These are phyloP conservation scores for Tolypocladium endophyticum DNA, from an alignment of 2,329 filamentous ascomycete genomes.

Conservation along the genomic window DNA sequence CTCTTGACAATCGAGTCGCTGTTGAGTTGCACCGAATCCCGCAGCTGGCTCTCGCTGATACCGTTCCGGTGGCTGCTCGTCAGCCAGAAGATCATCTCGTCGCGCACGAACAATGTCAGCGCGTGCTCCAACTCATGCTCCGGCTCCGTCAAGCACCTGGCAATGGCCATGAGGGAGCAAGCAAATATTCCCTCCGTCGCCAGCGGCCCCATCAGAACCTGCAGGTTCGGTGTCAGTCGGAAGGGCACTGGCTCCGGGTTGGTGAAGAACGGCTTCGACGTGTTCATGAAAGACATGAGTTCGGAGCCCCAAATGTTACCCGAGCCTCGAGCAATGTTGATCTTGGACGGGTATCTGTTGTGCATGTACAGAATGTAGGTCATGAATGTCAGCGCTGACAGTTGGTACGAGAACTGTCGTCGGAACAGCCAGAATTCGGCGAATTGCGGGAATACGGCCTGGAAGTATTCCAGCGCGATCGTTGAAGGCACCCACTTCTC, in stretches of 20 bases:
- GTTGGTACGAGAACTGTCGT: conserved; percentile 90
- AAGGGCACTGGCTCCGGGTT: conserved; percentile 95
- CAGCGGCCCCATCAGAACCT: conserved; percentile 90
- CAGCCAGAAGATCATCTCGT: conserved; percentile 98
- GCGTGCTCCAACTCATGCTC: conserved; percentile 89
- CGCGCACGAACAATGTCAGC: conserved; percentile 85
- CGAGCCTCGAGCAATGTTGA: conserved; percentile 76
- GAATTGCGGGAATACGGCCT: conserved; percentile 75
- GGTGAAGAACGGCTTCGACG: conserved; percentile 77
- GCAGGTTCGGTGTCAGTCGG: conserved; percentile 91
- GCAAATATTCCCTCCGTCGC: conserved; percentile 94
- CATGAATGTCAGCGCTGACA: conserved; percentile 93
- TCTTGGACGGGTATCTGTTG: conserved; percentile 89
- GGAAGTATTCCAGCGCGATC: conserved; percentile 81
- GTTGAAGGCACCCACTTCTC: conserved; percentile 83
- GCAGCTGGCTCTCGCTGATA: conserved; percentile 52
- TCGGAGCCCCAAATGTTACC: conserved; percentile 97
- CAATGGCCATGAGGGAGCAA: conserved; percentile 93
- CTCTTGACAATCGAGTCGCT: conserved; percentile 87
- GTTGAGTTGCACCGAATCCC: conserved; percentile 75
- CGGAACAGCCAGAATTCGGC: conserved; percentile 98
- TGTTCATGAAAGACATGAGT: conserved; percentile 80
- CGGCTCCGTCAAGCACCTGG: conserved; percentile 83
- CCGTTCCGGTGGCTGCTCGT: conserved; percentile 59
- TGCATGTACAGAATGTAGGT: conserved; percentile 98